Evolutionary conservation across 2,329 filamentous ascomycete species (phyloP), one percentile per base, ranked within the genome.

Genomic region (Aspergillus piperis): DNA sequence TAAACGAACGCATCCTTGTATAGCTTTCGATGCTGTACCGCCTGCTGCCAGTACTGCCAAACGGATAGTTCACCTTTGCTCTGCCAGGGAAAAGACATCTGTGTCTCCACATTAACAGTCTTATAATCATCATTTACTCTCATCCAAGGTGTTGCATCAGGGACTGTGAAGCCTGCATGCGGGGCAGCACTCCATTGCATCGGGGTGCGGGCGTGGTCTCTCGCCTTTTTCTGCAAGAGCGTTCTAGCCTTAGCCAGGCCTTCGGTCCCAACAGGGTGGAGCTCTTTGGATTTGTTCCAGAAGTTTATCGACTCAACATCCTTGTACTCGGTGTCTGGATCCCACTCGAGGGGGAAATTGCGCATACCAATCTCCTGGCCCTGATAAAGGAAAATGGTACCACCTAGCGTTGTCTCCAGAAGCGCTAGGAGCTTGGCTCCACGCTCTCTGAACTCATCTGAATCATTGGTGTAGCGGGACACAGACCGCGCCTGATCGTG

Each of bases 151-250:
- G 78, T 80, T 2, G 69, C 72, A 3, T 73, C 75, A 1, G 73
- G 74, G 2, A 76, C 76, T 0, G 87, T 86, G 76, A 92, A 92
- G 8, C 90, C 89, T 0, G 81, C 88, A 59, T 90, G 82, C 0
- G 76, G 67, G 3, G 74, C 77, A n/a, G 74, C 69, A 64, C 85
- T 81, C 89, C 89, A 92, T 69, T 90, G 88, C 76, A 92, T 87
- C 0, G 89, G 89, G 1, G 87, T 85, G 36, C 89, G 82, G 5
- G 86, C 85, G 71, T 92, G 89, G 73, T 92, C 90, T 17, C 89
- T 71, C 0, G 74, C 87, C 30, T 89, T 82, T 60, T 82, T 79
- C 63, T 86, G 83, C 54, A 90, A 76, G 41, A 84, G 78, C 8
- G 77, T 72, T 73, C 57, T 70, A 67, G 62, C 68, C 85, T 21